phyloP scores from a whole-genome alignment of 208 protist species.

The Crithidia expoeki region DNA sequence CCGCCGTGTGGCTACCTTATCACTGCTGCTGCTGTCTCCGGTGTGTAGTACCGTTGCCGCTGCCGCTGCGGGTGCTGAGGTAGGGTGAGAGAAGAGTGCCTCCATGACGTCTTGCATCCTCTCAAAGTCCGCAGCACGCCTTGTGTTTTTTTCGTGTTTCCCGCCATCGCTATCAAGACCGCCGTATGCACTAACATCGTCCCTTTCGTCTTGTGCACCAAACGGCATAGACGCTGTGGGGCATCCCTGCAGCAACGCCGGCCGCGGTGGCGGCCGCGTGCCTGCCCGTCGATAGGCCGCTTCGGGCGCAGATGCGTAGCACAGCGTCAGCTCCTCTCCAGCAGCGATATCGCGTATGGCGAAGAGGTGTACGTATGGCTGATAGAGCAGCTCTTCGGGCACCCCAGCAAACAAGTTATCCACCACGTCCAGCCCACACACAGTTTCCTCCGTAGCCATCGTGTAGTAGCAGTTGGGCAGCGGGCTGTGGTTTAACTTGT shows the following conservation, averaged over 20 bases:
- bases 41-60: background rate
- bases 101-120: slow-evolving; percentile 6
- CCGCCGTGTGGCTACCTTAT: background rate
- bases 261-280: slow-evolving; percentile 1
- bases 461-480: slow-evolving; percentile 86
- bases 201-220: background rate
- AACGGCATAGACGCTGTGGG: background rate
- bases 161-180: background rate
- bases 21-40: background rate
- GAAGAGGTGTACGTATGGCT: slow-evolving; percentile 82
- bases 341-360: slow-evolving; percentile 67
- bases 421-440: slow-evolving; percentile 81
- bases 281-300: slow-evolving; percentile 30
- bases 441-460: slow-evolving; percentile 60
- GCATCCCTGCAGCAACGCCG: slow-evolving; percentile 9
- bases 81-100: background rate
- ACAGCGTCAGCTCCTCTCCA: slow-evolving; percentile 79
- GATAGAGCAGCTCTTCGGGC: slow-evolving; percentile 54
- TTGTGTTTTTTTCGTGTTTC: no score
- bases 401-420: slow-evolving; percentile 91
- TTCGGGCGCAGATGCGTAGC: slow-evolving; percentile 63
- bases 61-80: background rate
- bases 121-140: background rate
- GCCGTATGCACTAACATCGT: background rate
- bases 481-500: slow-evolving; percentile 86